Conservation (phyloP, 257 asterid species). For the Ajuga chamaepitys region DNA sequence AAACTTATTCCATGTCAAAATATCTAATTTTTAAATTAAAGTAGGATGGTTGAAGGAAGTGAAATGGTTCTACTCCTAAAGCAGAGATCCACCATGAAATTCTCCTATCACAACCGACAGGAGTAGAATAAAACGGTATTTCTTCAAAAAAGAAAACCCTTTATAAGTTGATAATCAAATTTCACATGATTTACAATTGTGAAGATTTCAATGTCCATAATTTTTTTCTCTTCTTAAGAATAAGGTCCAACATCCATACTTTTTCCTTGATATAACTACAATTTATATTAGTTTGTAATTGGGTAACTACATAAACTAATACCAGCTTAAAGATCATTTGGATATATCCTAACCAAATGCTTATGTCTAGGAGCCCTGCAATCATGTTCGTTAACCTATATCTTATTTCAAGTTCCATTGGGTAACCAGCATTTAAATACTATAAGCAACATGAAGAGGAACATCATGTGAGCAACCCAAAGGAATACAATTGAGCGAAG, state of each 20-base stretch:
- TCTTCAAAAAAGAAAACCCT: too few species aligned
- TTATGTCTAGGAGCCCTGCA: neutral
- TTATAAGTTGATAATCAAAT: too few species aligned
- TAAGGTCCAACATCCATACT: too few species aligned
- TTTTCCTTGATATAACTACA: neutral
- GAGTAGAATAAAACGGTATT: neutral
- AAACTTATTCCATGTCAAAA: neutral
- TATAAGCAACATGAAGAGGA: neutral
- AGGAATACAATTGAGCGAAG: constrained; percentile 7
- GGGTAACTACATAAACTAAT: neutral
- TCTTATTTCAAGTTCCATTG: neutral
- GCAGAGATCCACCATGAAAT: neutral
- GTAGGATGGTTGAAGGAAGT: neutral
- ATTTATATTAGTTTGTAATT: neutral
- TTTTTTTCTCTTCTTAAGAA: too few species aligned
- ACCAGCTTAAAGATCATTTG: neutral
- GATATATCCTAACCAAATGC: neutral
- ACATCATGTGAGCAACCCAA: constrained; percentile 2
- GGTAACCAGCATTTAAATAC: neutral
- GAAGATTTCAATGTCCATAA: too few species aligned
- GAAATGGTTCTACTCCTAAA: constrained; percentile 3
- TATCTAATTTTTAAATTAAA: neutral
- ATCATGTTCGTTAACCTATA: neutral
- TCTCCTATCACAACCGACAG: neutral
- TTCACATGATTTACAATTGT: too few species aligned